A percentile compares a stretch with the other conserved stretches of the same genome.
phyloP scores from a whole-genome alignment of 2,329 filamentous ascomycete species.

The Alternaria hordeiaustralica region DNA sequence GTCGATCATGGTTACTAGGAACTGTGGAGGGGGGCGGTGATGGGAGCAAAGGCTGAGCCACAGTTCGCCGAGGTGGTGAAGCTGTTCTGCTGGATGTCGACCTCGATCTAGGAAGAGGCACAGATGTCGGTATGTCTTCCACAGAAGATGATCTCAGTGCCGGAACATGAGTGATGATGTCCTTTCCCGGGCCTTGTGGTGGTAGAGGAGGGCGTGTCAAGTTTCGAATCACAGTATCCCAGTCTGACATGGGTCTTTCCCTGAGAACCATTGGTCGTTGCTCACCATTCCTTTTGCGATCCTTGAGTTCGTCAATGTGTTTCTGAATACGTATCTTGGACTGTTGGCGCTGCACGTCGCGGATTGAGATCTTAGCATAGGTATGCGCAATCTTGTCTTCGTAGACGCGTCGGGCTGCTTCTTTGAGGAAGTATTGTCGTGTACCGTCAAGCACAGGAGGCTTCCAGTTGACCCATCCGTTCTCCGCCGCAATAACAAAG shows the following conservation, averaged over 20 bases:
- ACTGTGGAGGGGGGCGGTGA: slow-evolving; percentile 40
- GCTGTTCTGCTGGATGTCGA: slow-evolving; percentile 11
- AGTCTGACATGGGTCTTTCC: slow-evolving; percentile 51
- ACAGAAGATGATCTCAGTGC: slow-evolving; percentile 23
- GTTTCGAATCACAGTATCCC: slow-evolving; percentile 44
- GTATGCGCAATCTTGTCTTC: slow-evolving; percentile 56
- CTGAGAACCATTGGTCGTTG: slow-evolving; percentile 44
- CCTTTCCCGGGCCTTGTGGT: slow-evolving; percentile 20
- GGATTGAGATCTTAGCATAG: slow-evolving; percentile 42
- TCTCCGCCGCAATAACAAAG: slow-evolving; percentile 60
- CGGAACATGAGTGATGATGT: slow-evolving; percentile 42
- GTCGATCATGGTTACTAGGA: slow-evolving; percentile 27
- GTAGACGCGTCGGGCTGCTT: slow-evolving; percentile 66
- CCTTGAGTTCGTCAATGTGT: slow-evolving; percentile 52
- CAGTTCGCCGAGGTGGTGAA: slow-evolving; percentile 28
- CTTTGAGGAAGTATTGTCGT: slow-evolving; percentile 65
- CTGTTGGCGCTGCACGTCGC: slow-evolving; percentile 48
- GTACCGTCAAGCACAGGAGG: slow-evolving; percentile 54
- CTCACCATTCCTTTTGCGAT: slow-evolving; percentile 46
- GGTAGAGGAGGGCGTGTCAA: slow-evolving; percentile 33
- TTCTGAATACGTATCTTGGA: slow-evolving; percentile 52
- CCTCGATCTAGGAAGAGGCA: slow-evolving; percentile 23
- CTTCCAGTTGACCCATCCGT: slow-evolving; percentile 65
- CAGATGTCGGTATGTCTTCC: slow-evolving; percentile 25
- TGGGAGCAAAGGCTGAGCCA: slow-evolving; percentile 42